Evolutionary conservation across 2,329 filamentous ascomycete species (phyloP).

Genomic region (Aureobasidium musti): DNA sequence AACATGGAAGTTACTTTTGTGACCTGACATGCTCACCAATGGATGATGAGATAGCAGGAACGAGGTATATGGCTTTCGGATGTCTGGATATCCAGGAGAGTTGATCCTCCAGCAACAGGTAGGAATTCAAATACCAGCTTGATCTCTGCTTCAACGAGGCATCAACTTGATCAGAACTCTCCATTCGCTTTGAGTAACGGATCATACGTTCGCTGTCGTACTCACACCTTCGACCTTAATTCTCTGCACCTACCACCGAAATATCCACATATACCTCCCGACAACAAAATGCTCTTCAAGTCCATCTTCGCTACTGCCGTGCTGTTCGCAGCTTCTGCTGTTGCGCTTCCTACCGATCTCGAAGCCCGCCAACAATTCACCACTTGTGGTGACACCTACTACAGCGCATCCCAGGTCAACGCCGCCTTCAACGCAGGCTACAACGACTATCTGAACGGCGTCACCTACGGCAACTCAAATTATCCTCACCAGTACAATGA

Average conservation of each 20-base stretch:
- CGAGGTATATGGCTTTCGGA: constrained; percentile 11
- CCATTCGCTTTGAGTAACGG: neutral
- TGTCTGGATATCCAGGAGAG: neutral
- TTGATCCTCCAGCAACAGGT: neutral
- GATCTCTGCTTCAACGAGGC: neutral
- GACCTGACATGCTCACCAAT: neutral
- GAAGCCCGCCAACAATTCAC: constrained; percentile 50
- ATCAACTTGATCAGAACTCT: neutral
- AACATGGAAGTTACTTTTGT: constrained; percentile 12
- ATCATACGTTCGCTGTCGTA: neutral
- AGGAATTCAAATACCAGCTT: constrained; percentile 21
- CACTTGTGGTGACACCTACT: constrained; percentile 58
- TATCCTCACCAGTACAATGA: constrained; percentile 61
- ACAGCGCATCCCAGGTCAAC: constrained; percentile 53
- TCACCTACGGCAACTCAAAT: constrained; percentile 26
- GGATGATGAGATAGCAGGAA: constrained; percentile 8
- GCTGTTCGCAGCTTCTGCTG: constrained; percentile 36
- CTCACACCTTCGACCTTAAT: neutral
- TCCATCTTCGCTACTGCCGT: constrained; percentile 36
- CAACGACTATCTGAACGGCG: constrained; percentile 47
- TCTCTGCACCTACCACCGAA: no score
- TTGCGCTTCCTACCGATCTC: constrained; percentile 34
- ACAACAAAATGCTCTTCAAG: constrained; percentile 34
- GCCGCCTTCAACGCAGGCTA: constrained; percentile 57
- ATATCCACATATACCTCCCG: no score